Evolutionary conservation across 225 moss, liverwort and hornwort species (phyloP).

Genomic region (Marchantia polymorpha): DNA sequence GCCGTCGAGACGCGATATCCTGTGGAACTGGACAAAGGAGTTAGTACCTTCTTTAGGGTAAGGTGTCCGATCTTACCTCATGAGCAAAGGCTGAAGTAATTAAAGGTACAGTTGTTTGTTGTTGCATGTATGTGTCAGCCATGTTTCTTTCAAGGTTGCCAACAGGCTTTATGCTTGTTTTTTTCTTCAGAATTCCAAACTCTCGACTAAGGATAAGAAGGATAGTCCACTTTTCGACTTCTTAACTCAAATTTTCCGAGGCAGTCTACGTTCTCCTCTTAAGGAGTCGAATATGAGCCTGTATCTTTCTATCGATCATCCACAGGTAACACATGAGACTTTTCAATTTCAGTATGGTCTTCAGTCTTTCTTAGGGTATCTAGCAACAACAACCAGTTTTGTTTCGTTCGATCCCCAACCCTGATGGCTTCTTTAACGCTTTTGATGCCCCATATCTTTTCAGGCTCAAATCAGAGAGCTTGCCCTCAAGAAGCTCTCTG

Average conservation of each 20-base stretch:
- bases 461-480: conserved; percentile 77
- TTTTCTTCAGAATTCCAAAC: conserved; percentile 32
- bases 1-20: conserved; percentile 69
- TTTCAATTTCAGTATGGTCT: background rate
- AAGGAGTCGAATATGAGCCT: conserved; percentile 78
- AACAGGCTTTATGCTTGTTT: too few relatives aligned
- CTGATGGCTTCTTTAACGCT: too few relatives aligned
- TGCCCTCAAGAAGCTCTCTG: conserved; percentile 67
- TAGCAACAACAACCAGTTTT: too few relatives aligned
- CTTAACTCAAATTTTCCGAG: conserved; percentile 64
- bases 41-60: conserved; percentile 66
- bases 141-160: too few relatives aligned
- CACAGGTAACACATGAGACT: conserved; percentile 47
- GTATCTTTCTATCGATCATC: conserved; percentile 81
- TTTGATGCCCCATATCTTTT: background rate
- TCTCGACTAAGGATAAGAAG: conserved; percentile 26
- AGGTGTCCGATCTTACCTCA: background rate
- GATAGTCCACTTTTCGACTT: conserved; percentile 52
- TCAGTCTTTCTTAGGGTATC: too few relatives aligned
- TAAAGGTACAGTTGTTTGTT: too few relatives aligned
- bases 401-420: too few relatives aligned
- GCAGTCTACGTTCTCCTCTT: conserved; percentile 71
- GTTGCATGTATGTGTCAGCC: too few relatives aligned
- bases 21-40: conserved; percentile 65
- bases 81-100: too few relatives aligned